Base-by-base conservation (phyloP, 768 basidiomycete species). In the Chalciporus piperatus region DNA sequence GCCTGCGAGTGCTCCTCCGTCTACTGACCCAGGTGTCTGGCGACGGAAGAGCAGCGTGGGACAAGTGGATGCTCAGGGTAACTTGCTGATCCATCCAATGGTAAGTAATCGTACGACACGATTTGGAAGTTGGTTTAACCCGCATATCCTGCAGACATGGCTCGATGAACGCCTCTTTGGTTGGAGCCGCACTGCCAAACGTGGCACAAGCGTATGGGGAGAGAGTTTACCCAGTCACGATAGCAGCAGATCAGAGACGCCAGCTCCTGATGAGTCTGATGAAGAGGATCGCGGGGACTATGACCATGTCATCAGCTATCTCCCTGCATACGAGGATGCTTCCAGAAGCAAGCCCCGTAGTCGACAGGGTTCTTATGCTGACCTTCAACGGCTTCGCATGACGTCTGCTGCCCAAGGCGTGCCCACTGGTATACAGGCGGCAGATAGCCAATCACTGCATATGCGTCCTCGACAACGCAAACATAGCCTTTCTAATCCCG, bases 101-200 rank as follows among this genome's bases (percentile, higher is more conserved):
- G 73, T 77, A 42, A 73, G 80, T 70, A 55, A 70, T 7, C 65
- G 66, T 27, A 8, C 22, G 4, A 42, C 9, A 32, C 28, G 39
- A n/a, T 41, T 4, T 22, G 47, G 25, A 32, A 32, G 27, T 38
- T 40, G 28, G 28, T 32, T 57, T 32, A 49, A 51, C 27, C 28
- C 37, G 30, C 37, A 41, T 22, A 41, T 50, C 25, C 38, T 43
- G 23, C 63, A 82, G 75, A 85, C 87, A 13, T 96, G 92, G 92
- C 79, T 96, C 14, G 93, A 97, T 67, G 94, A 96, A 70, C 84
- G 90, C 8, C 77, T 97, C 22, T 97, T 96, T 64, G 94, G 93
- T 40, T 96, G 91, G 93, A 85, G 84, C 67, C 78, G 82, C 47
- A 90, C 86, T 58, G 80, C 89, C 1, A 74, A 71, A 44, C 82